Evolutionary conservation across 805 yeast species (phyloP).

Genomic region (Starmerella floricola): DNA sequence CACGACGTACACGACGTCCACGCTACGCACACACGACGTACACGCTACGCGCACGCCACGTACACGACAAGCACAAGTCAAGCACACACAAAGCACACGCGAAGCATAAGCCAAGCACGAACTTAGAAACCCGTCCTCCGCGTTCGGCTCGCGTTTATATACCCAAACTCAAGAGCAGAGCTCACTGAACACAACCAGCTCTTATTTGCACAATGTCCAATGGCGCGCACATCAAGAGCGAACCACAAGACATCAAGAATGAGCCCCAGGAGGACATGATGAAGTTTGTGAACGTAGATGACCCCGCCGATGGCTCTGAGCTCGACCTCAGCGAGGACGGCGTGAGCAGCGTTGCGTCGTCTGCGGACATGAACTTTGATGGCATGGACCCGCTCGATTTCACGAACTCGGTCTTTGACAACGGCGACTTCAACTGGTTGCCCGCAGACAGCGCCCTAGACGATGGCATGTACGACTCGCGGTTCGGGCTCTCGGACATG

Average conservation of each 20-base stretch:
- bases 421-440: conserved; percentile 3
- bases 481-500: no score
- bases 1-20: no score
- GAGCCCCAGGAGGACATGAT: conserved; percentile 14
- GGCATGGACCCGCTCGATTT: neutral
- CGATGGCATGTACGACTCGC: neutral
- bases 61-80: no score
- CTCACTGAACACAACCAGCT: no score
- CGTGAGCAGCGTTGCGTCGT: conserved; percentile 18
- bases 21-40: no score
- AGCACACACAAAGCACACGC: no score
- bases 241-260: no score
- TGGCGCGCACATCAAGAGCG: conserved; percentile 1
- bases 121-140: no score
- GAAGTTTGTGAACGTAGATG: conserved; percentile 14
- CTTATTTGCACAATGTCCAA: neutral
- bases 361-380: conserved; percentile 13
- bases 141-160: no score
- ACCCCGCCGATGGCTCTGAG: conserved; percentile 10
- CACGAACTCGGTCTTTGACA: neutral
- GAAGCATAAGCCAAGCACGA: no score
- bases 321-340: conserved; percentile 20
- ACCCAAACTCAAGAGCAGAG: no score
- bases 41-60: no score
- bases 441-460: neutral